Percentiles rank a stretch among this genome's conserved stretches.
These are phyloP conservation scores for Mycena capillaripes DNA, from an alignment of 768 basidiomycete genomes.

Conservation along the genomic window DNA sequence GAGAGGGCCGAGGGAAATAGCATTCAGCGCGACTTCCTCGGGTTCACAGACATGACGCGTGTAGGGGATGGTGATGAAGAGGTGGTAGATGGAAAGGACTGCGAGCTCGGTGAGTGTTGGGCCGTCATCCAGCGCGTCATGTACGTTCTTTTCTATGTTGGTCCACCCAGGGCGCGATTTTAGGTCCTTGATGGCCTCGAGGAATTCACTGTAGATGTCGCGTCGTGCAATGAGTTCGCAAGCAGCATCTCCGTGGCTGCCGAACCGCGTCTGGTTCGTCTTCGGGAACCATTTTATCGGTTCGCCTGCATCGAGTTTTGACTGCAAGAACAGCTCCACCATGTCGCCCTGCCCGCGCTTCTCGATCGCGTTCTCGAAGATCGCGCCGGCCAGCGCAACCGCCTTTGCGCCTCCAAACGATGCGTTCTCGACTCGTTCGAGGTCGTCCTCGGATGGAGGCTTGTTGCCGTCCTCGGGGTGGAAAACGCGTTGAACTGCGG, in stretches of 20 bases:
- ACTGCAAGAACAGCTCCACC: conserved; percentile 12
- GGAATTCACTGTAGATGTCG: not conserved
- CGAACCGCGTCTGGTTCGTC: conserved; percentile 9
- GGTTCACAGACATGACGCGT: conserved; percentile 30
- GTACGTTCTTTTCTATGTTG: conserved; percentile 32
- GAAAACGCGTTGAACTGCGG: conserved; percentile 2
- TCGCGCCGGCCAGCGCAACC: conserved; percentile 8
- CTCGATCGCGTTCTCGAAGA: conserved; percentile 19
- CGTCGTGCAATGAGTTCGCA: not conserved
- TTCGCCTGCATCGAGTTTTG: not conserved
- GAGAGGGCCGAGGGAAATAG: conserved; percentile 33
- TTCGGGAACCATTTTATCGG: conserved; percentile 6
- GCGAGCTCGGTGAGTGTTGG: conserved; percentile 40
- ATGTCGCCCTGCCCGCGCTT: conserved; percentile 26
- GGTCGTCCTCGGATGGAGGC: conserved; percentile 15
- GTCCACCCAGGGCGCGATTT: not conserved
- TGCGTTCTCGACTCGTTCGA: not conserved
- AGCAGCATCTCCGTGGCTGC: not conserved
- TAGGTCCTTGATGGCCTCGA: not conserved
- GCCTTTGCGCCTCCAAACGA: conserved; percentile 27
- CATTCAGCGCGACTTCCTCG: conserved; percentile 24
- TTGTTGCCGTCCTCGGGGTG: not conserved
- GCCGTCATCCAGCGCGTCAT: conserved; percentile 34
- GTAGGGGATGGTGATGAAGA: conserved; percentile 38
- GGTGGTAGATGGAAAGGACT: conserved; percentile 34